A percentile compares a stretch with the other conserved stretches of the same genome.
These are phyloP conservation scores for Chlorella sp. DNA, from an alignment of 139 green algal species.

Conservation along the genomic window DNA sequence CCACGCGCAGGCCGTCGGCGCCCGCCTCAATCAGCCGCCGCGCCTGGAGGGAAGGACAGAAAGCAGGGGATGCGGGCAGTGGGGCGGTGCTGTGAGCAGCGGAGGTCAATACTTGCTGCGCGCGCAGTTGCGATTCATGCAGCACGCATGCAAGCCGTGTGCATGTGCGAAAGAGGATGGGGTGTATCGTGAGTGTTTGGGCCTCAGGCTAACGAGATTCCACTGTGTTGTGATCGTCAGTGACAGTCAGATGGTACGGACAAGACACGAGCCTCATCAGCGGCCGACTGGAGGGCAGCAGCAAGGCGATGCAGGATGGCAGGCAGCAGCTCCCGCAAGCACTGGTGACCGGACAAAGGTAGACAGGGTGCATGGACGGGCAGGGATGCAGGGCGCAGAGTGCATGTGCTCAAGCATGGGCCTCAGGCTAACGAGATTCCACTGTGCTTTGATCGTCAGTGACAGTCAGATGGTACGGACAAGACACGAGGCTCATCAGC, in stretches of 20 bases:
- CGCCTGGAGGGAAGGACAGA: slow-evolving; percentile 38
- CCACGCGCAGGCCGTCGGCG: slow-evolving; percentile 92
- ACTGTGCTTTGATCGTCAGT: not conserved
- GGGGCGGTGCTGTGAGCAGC: too few relatives aligned
- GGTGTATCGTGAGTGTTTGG: too few relatives aligned
- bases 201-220: slow-evolving; percentile 23
- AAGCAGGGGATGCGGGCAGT: too few relatives aligned
- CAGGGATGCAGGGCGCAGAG: too few relatives aligned
- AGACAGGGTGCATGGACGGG: too few relatives aligned
- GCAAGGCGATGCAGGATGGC: not conserved
- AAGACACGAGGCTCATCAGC: slow-evolving; percentile 4
- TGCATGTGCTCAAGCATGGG: not conserved
- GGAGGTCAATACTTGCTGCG: too few relatives aligned
- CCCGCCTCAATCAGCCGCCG: slow-evolving; percentile 76
- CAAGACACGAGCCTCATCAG: slow-evolving; percentile 8
- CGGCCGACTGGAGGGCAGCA: not conserved
- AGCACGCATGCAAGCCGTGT: too few relatives aligned
- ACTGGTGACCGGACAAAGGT: too few relatives aligned
- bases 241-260: slow-evolving; percentile 20
- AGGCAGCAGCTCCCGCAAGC: not conserved
- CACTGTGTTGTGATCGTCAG: slow-evolving; percentile 19
- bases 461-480: slow-evolving; percentile 10
- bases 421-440: slow-evolving; percentile 20
- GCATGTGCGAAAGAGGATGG: too few relatives aligned
- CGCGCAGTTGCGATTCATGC: too few relatives aligned